Evolutionary conservation across 805 yeast species (phyloP).

Genomic region (Candida broadrunensis): DNA sequence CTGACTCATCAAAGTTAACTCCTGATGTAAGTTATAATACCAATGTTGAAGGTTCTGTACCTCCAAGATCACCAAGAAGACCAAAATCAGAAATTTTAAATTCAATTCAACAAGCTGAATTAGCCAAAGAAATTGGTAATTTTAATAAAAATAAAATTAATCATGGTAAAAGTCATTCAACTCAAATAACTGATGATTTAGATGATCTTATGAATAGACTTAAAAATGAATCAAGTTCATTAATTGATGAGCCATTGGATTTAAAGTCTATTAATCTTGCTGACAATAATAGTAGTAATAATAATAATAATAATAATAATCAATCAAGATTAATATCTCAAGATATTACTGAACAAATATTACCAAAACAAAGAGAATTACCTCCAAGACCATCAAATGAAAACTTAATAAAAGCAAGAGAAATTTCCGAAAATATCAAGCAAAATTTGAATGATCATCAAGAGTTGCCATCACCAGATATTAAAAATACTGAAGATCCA

Average conservation of each 20-base stretch:
- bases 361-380: not conserved
- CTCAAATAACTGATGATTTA: constrained; percentile 33
- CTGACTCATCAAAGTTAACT: not conserved
- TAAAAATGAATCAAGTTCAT: constrained; percentile 2
- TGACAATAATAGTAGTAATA: not conserved
- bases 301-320: not conserved
- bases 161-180: constrained; percentile 16
- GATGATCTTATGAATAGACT: constrained; percentile 38
- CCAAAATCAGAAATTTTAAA: constrained; percentile 27
- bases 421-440: constrained; percentile 3
- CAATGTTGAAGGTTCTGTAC: constrained; percentile 32
- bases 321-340: not conserved
- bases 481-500: not conserved
- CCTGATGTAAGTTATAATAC: constrained; percentile 34
- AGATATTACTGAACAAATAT: not conserved
- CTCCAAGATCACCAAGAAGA: constrained; percentile 37
- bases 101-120: constrained; percentile 5
- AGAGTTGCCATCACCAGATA: not conserved
- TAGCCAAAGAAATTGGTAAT: constrained; percentile 6
- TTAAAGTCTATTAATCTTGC: not conserved
- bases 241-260: not conserved
- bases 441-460: no score
- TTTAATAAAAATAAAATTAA: constrained; percentile 6
- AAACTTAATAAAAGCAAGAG: constrained; percentile 5
- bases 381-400: constrained; percentile 8